A percentile compares a stretch with the other conserved stretches of the same genome.
phyloP scores from a whole-genome alignment of 108 stramenopile species.

The Nitzschia putrida region DNA sequence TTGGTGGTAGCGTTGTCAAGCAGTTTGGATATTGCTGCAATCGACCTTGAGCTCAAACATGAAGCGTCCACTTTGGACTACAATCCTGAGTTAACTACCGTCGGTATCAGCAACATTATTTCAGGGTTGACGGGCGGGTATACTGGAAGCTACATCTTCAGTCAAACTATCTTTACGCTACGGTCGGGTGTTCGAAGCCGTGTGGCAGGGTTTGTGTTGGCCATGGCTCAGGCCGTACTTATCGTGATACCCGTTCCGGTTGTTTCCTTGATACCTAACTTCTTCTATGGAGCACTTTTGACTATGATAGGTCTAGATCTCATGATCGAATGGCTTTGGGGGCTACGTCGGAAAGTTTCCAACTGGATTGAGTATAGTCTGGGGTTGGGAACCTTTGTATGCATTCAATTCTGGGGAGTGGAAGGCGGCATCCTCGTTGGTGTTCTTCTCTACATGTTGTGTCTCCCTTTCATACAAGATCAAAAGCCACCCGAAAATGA shows the following conservation, averaged over 20 bases:
- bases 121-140: slow-evolving; percentile 90
- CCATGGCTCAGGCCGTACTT: slow-evolving; percentile 54
- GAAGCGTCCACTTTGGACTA: slow-evolving; percentile 66
- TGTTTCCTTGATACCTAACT: slow-evolving; percentile 84
- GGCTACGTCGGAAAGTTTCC: slow-evolving; percentile 76
- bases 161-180: slow-evolving; percentile 94
- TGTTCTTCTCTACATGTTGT: slow-evolving; percentile 50
- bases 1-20: slow-evolving; percentile 94
- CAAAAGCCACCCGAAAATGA: no score
- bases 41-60: slow-evolving; percentile 91
- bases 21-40: slow-evolving; percentile 96
- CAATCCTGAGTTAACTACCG: slow-evolving; percentile 89
- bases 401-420: slow-evolving; percentile 83
- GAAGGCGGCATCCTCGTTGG: slow-evolving; percentile 88
- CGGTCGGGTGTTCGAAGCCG: slow-evolving; percentile 86
- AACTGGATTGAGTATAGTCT: slow-evolving; percentile 73
- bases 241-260: slow-evolving; percentile 79
- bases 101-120: slow-evolving; percentile 89
- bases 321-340: slow-evolving; percentile 94
- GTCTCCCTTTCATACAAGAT: slow-evolving; percentile 3
- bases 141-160: slow-evolving; percentile 91
- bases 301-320: slow-evolving; percentile 92
- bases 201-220: slow-evolving; percentile 76
- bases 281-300: slow-evolving; percentile 93
- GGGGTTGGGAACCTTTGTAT: slow-evolving; percentile 78